Percentiles rank a stretch among this genome's conserved stretches.
Evolutionary conservation across 2,329 filamentous ascomycete genomes (phyloP).

Genomic region (Amesomyces nigricolor): DNA sequence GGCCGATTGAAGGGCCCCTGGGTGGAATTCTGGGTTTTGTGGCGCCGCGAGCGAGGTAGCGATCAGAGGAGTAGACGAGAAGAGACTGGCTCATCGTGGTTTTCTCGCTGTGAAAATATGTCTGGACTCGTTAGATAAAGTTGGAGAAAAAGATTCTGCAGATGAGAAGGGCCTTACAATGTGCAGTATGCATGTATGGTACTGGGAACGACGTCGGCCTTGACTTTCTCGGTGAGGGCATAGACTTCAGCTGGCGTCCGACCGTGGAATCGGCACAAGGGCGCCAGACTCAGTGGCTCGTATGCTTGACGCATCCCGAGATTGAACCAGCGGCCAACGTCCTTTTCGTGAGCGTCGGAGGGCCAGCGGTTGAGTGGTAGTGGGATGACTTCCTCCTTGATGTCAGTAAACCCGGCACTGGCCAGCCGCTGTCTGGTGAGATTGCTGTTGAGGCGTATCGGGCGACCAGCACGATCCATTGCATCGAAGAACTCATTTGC

Average conservation of each 20-base stretch:
- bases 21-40: constrained; percentile 1
- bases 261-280: constrained; percentile 60
- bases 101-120: constrained; percentile 33
- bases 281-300: constrained; percentile 65
- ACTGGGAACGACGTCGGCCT: constrained; percentile 62
- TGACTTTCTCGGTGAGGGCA: constrained; percentile 56
- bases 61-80: background rate
- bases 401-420: constrained; percentile 71
- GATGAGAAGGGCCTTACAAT: constrained; percentile 53
- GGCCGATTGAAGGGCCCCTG: background rate
- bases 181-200: constrained; percentile 68
- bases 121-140: constrained; percentile 21
- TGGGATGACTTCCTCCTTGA: constrained; percentile 62
- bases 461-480: constrained; percentile 59
- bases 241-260: constrained; percentile 60
- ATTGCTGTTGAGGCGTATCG: constrained; percentile 53
- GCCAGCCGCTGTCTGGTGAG: constrained; percentile 56
- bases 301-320: constrained; percentile 68
- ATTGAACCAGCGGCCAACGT: constrained; percentile 79
- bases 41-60: background rate
- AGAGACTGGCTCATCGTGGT: constrained; percentile 23
- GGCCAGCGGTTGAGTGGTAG: constrained; percentile 73
- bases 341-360: constrained; percentile 55
- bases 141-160: background rate
- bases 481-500: constrained; percentile 61